phyloP scores from a whole-genome alignment of 139 green algal genomes.

The Mychonastes homosphaera region DNA sequence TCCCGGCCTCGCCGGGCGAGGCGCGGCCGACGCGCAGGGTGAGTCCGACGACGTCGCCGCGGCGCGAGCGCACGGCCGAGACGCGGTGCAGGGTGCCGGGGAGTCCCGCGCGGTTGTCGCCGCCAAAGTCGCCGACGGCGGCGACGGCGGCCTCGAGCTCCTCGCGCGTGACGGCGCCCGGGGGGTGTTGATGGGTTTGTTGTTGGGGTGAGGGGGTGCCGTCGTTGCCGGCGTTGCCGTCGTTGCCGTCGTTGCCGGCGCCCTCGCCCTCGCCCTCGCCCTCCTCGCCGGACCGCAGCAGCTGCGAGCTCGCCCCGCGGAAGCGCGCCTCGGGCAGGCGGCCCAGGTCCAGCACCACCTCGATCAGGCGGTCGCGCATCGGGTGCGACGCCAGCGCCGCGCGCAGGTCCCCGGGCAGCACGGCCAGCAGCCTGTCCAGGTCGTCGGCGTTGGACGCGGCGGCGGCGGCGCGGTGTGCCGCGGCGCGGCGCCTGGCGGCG shows the following conservation, averaged over 20 bases:
- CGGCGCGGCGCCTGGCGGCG: too few relatives aligned
- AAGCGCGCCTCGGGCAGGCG: conserved; percentile 63
- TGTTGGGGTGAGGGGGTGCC: not conserved
- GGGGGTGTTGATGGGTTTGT: not conserved
- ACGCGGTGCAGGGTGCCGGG: conserved; percentile 87
- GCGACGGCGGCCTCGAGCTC: conserved; percentile 45
- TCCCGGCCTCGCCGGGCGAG: conserved; percentile 84
- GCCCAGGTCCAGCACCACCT: conserved; percentile 81
- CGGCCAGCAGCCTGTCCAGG: conserved; percentile 61
- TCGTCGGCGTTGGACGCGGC: too few relatives aligned
- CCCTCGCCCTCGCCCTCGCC: too few relatives aligned
- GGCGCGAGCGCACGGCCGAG: conserved; percentile 72
- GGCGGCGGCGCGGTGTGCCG: too few relatives aligned
- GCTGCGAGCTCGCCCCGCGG: conserved; percentile 24
- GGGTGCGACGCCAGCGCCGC: conserved; percentile 54
- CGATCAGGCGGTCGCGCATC: conserved; percentile 26
- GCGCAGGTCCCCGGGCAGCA: conserved; percentile 68
- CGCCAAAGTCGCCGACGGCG: conserved; percentile 59
- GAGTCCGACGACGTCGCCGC: conserved; percentile 74
- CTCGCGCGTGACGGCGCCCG: conserved; percentile 31
- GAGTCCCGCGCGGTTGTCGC: conserved; percentile 84
- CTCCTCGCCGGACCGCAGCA: too few relatives aligned
- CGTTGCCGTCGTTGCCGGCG: too few relatives aligned
- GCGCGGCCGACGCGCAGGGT: conserved; percentile 89
- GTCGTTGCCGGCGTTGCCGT: not conserved